A percentile compares a stretch with the other conserved stretches of the same genome.
These are phyloP conservation scores for Monascus ruber DNA, from an alignment of 2,329 filamentous ascomycete species.

Conservation along the genomic window DNA sequence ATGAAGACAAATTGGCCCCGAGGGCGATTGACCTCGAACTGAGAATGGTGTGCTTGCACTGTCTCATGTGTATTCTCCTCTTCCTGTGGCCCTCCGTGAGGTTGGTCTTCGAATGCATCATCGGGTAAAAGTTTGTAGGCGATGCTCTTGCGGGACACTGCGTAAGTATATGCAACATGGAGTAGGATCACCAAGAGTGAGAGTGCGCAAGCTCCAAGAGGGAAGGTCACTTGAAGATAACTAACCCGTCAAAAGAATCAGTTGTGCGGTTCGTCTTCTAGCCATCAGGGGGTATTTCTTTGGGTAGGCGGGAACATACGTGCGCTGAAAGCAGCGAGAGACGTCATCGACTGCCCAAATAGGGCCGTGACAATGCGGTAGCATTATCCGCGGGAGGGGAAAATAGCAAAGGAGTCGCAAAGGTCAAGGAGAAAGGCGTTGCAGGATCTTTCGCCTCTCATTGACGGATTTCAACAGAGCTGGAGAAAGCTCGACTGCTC, in stretches of 20 bases:
- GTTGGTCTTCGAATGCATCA: constrained; percentile 29
- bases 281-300: not conserved
- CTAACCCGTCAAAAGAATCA: constrained; percentile 31
- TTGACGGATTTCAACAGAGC: not conserved
- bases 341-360: constrained; percentile 53
- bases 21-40: constrained; percentile 60
- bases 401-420: constrained; percentile 1
- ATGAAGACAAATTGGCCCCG: constrained; percentile 60
- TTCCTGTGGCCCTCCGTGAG: constrained; percentile 48
- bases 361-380: constrained; percentile 45
- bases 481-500: not conserved
- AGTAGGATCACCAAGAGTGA: constrained; percentile 58
- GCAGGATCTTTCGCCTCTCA: constrained; percentile 3
- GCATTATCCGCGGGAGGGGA: constrained; percentile 30
- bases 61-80: constrained; percentile 38
- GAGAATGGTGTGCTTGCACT: constrained; percentile 37
- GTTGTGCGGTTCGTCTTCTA: not conserved
- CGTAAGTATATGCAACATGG: constrained; percentile 45
- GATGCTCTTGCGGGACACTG: constrained; percentile 42
- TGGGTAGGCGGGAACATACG: constrained; percentile 25
- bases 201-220: constrained; percentile 56
- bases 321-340: constrained; percentile 49
- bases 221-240: constrained; percentile 70
- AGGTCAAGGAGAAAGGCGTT: constrained; percentile 1
- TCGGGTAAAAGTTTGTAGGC: constrained; percentile 44